phyloP scores from a whole-genome alignment of 345 rosid species.

The Sonneratia alba region DNA sequence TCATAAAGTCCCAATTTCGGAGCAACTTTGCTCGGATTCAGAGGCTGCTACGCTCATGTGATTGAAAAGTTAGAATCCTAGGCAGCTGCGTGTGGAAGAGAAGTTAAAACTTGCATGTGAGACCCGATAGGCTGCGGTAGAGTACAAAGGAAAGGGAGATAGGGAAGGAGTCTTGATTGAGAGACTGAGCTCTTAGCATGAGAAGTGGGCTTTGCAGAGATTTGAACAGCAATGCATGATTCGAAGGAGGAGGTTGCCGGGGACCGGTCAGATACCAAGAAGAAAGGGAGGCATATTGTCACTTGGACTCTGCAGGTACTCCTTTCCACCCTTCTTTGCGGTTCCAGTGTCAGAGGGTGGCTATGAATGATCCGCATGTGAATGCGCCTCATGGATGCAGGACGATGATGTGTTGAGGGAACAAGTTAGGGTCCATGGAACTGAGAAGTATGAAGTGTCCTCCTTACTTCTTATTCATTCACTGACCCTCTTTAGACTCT shows the following conservation, averaged over 20 bases:
- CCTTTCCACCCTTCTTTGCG: neutral
- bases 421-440: constrained; percentile 72
- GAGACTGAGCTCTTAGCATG: neutral
- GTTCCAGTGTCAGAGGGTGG: constrained; percentile 9
- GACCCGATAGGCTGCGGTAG: neutral
- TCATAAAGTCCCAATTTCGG: constrained; percentile 3
- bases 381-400: constrained; percentile 30
- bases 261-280: constrained; percentile 8
- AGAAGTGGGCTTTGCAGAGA: too few relatives aligned
- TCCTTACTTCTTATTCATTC: neutral
- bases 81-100: constrained; percentile 18
- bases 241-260: neutral
- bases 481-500: neutral
- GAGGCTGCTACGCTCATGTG: constrained; percentile 10
- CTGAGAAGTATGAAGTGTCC: constrained; percentile 46
- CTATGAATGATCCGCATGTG: constrained; percentile 3
- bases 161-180: constrained; percentile 4
- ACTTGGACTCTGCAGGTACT: constrained; percentile 54
- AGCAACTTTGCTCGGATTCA: constrained; percentile 9
- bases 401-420: constrained; percentile 90
- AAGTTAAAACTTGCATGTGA: neutral
- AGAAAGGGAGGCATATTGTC: constrained; percentile 26
- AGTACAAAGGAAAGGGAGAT: neutral
- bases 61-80: constrained; percentile 49
- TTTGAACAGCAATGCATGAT: constrained; percentile 7